Base-by-base conservation (phyloP, 306 rosid species). In the Dalbergia cochinchinensis region DNA sequence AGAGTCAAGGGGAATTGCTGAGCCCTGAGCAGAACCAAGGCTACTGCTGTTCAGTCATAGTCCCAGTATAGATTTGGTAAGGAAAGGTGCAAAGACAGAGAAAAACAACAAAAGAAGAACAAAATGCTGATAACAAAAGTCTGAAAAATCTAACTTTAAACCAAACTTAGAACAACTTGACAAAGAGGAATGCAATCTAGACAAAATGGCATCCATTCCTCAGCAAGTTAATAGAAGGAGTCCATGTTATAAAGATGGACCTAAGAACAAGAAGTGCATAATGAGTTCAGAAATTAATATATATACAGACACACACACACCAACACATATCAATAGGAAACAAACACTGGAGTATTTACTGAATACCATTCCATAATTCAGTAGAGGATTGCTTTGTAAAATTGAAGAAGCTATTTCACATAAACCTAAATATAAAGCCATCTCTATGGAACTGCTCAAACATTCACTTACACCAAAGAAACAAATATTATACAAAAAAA, bases 11-110 rank as follows among this genome's bases (percentile, higher is more conserved):
- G 42, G 33, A 22, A 42, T 14, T 74, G 44, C 63, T 44, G 59
- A 73, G 55, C 78, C 78, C 68, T 59, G 68, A 60, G 69, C 69
- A 22, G 58, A 74, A 26, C 69, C 42, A 74, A 74, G 66, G 54
- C 55, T 20, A 11, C 77, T 39, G 20, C 41, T 7, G 55, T 39
- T 62, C 54, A 57, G 77, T 39, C 55, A 57, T 55, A 39, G 11
- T 18, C 65, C 34, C 53, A 72, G 65, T 31, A 37, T 4, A 16
- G 18, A 19, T 44, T 67, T 67, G 20, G 37, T 51, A 54, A 33
- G 33, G 9, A 16, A 54, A 35, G 31, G 59, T 6, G 7, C 69
- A 63, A 63, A 68, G 11, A 50, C 15, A 71, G 45, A 73, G 14
- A 57, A 37, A 37, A 20, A 20, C 22, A 20, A 20, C 22, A 20